phyloP scores from a whole-genome alignment of 2,329 filamentous ascomycete genomes.

The Didymella sp. region DNA sequence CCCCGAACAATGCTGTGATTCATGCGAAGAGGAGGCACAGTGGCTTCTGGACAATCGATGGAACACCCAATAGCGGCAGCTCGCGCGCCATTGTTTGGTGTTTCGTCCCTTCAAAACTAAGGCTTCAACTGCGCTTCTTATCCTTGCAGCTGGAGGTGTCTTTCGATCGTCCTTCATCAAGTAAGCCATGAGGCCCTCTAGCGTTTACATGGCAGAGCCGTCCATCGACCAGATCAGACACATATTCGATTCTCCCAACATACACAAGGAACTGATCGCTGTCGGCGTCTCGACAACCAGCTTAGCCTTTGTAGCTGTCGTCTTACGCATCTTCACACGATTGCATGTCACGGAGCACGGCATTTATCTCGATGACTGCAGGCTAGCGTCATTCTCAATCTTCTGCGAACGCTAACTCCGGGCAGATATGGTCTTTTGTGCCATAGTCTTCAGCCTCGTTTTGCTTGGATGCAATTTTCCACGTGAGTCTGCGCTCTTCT shows the following conservation, averaged over 20 bases:
- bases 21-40: background rate
- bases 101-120: background rate
- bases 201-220: background rate
- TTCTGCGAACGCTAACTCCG: background rate
- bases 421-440: conserved; percentile 1
- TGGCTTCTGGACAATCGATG: background rate
- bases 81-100: background rate
- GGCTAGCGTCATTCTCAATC: background rate
- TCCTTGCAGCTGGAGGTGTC: background rate
- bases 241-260: background rate
- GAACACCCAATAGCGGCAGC: background rate
- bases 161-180: background rate
- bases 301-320: conserved; percentile 4
- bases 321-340: conserved; percentile 14
- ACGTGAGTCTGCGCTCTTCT: background rate
- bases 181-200: background rate
- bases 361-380: conserved; percentile 13
- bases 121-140: background rate
- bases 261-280: background rate
- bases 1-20: background rate
- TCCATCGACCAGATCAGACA: background rate
- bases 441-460: background rate
- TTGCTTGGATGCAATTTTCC: background rate
- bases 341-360: conserved; percentile 7
- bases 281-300: conserved; percentile 2